Evolutionary conservation across 768 basidiomycete genomes (phyloP).

Genomic region (Antrodiella citrinella): DNA sequence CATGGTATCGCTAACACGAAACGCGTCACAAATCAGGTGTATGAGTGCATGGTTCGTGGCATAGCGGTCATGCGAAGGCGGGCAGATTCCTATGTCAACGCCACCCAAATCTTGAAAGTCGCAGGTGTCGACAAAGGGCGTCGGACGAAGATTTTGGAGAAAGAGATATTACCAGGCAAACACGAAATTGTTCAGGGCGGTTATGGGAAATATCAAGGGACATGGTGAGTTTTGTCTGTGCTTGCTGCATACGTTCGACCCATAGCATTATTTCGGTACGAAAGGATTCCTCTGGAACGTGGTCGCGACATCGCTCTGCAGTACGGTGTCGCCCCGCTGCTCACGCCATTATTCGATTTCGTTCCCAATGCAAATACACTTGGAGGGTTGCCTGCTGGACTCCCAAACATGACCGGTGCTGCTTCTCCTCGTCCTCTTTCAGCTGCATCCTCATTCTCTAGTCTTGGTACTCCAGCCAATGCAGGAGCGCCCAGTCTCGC

Average conservation of each 20-base stretch:
- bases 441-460: conserved; percentile 60
- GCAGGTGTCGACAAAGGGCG: conserved; percentile 96
- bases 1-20: conserved; percentile 7
- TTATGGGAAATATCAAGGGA: conserved; percentile 98
- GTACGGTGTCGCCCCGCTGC: conserved; percentile 83
- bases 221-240: conserved; percentile 72
- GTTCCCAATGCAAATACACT: conserved; percentile 69
- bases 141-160: conserved; percentile 93
- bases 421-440: conserved; percentile 59
- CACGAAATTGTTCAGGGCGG: conserved; percentile 99
- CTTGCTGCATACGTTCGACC: conserved; percentile 4
- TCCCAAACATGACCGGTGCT: conserved; percentile 19
- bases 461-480: conserved; percentile 25
- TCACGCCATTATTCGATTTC: conserved; percentile 91
- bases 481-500: conserved; percentile 37
- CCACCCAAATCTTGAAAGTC: conserved; percentile 98
- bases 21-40: conserved; percentile 51
- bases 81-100: conserved; percentile 93
- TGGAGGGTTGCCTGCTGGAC: conserved; percentile 46
- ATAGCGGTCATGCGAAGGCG: conserved; percentile 98
- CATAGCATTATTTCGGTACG: neutral
- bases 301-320: conserved; percentile 89
- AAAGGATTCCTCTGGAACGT: conserved; percentile 92
- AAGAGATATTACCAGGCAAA: conserved; percentile 90
- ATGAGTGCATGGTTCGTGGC: conserved; percentile 96